Evolutionary conservation across 2,329 filamentous ascomycete genomes (phyloP).

Genomic region (Fusarium cyanostomum): DNA sequence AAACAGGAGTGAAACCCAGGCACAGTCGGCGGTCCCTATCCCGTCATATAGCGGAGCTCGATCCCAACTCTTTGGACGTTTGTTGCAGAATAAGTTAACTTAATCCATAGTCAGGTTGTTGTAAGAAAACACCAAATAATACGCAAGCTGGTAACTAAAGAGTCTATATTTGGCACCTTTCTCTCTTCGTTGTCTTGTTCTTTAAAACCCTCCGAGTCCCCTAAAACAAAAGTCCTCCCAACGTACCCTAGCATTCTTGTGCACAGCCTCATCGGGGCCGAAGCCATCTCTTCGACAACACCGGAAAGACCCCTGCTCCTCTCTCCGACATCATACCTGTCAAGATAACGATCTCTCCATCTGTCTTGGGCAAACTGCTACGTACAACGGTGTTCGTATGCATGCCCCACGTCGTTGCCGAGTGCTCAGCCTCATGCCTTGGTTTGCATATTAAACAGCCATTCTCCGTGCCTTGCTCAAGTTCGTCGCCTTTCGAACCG

Average conservation of each 20-base stretch:
- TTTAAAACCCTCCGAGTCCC: neutral
- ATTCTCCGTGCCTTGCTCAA: slow-evolving; percentile 13
- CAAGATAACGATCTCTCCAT: neutral
- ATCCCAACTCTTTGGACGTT: neutral
- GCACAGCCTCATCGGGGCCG: slow-evolving; percentile 39
- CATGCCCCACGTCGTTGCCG: slow-evolving; percentile 29
- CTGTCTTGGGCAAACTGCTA: slow-evolving; percentile 10
- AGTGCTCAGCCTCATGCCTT: slow-evolving; percentile 41
- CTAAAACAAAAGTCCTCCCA: slow-evolving; percentile 2
- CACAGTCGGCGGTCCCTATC: neutral
- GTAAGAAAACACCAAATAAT: neutral
- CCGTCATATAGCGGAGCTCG: slow-evolving; percentile 32
- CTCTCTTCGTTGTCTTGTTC: neutral
- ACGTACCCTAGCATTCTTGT: slow-evolving; percentile 19
- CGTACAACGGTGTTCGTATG: slow-evolving; percentile 2
- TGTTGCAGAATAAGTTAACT: no score
- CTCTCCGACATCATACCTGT: neutral
- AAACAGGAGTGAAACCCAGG: slow-evolving; percentile 1
- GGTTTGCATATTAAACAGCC: slow-evolving; percentile 20
- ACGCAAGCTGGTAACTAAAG: neutral
- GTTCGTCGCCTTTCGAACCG: slow-evolving; percentile 27
- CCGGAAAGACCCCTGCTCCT: slow-evolving; percentile 15
- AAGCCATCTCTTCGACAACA: slow-evolving; percentile 17
- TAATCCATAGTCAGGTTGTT: neutral
- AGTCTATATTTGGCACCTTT: neutral